phyloP scores from a whole-genome alignment of 2,329 filamentous ascomycete species.

The Pyricularia sp. region DNA sequence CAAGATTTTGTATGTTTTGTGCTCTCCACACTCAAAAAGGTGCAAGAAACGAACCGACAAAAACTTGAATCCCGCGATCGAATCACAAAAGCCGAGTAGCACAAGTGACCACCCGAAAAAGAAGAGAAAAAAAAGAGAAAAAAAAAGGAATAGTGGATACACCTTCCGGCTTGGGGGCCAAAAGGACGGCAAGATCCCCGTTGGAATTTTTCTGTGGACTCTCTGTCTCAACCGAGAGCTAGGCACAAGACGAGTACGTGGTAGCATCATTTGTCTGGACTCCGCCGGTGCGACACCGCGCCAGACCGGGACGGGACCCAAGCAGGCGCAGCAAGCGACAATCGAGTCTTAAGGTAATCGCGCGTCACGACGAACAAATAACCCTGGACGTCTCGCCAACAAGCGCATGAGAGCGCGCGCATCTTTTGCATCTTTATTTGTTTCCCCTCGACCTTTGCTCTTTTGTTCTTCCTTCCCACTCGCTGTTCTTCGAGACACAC shows the following conservation, averaged over 20 bases:
- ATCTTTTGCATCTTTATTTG: background rate
- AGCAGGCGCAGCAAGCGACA: background rate
- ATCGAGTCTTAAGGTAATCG: background rate
- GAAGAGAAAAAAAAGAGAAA: slow-evolving; percentile 1
- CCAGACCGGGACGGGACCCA: background rate
- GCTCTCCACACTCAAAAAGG: background rate
- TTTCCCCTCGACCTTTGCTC: background rate
- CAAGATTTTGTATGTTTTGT: background rate
- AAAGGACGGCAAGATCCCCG: background rate
- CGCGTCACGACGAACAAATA: background rate
- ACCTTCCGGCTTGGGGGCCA: background rate
- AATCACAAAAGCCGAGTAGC: background rate
- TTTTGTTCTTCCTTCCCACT: background rate
- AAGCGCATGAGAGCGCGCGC: background rate
- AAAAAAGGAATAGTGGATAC: background rate
- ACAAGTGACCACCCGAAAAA: background rate
- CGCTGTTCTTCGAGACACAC: background rate
- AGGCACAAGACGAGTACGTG: background rate
- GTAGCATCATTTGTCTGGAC: background rate
- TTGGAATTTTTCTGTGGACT: background rate
- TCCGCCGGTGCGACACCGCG: background rate
- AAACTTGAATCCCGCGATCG: background rate
- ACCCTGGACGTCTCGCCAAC: background rate
- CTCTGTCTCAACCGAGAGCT: background rate
- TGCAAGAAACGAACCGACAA: background rate